phyloP scores from a whole-genome alignment of 2,329 filamentous ascomycete species.

The Cryphonectria nitschkei region DNA sequence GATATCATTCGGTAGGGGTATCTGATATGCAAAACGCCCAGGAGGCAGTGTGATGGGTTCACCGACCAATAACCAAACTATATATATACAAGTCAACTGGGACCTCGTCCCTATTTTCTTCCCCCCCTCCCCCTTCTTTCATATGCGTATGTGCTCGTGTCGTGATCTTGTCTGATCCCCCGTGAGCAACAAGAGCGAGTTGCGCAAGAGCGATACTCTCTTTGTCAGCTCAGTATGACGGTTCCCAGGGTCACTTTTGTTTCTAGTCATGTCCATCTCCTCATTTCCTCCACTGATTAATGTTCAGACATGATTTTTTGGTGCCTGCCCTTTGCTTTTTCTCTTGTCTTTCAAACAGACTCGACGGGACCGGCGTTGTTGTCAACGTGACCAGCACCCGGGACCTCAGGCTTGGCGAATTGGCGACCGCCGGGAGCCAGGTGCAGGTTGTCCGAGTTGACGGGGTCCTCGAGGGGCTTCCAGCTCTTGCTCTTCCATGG shows the following conservation, averaged over 20 bases:
- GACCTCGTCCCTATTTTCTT: neutral
- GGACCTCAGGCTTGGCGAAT: constrained; percentile 25
- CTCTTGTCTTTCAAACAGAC: constrained; percentile 12
- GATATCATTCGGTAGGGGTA: constrained; percentile 27
- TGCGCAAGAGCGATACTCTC: neutral
- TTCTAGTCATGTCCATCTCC: neutral
- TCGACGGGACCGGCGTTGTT: constrained; percentile 18
- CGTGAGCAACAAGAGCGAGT: neutral
- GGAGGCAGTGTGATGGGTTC: constrained; percentile 26
- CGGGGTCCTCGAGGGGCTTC: constrained; percentile 35
- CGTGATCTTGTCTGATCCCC: constrained; percentile 9
- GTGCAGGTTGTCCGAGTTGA: constrained; percentile 28
- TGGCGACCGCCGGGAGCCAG: constrained; percentile 24
- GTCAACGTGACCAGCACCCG: constrained; percentile 24
- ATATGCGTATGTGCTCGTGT: constrained; percentile 14
- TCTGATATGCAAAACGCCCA: constrained; percentile 28
- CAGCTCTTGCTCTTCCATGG: constrained; percentile 59
- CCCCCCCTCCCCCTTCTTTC: neutral
- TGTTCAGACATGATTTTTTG: neutral
- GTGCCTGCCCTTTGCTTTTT: neutral
- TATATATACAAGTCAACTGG: constrained; percentile 15
- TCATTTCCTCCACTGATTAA: neutral
- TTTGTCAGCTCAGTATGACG: neutral
- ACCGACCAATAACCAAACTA: constrained; percentile 20
- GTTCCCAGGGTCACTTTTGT: neutral